Base-by-base conservation (phyloP, 2,329 filamentous ascomycete genomes). In the Aspergillus melleus region DNA sequence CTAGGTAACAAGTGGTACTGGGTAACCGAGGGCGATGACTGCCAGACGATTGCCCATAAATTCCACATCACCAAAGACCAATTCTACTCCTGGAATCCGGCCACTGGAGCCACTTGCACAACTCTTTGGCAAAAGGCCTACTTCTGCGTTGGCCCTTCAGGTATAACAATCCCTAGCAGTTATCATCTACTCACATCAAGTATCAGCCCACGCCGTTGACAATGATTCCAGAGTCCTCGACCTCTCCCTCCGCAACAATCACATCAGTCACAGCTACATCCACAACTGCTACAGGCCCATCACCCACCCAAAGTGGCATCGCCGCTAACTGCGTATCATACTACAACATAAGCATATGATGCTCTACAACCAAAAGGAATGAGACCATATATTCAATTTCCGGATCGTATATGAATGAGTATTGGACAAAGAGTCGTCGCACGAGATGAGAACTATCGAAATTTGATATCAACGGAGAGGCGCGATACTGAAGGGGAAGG, bases 291-390 rank as follows among this genome's bases (percentile, higher is more conserved):
- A 57, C 60, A 24, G 54, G 30, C 12, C 63, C 62, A 2, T 60
- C 39, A 6, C 65, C 65, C 3, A 66, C 57, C 22, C 62, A 66
- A 26, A 44, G 55, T 8, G 62, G 65, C 1, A 58, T 64, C 16
- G 52, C 52, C 26, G 32, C 42, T 11, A 53, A 61, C 55, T 64
- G 64, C 54, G 46, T 46, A 4, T 54, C 58, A 22, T 67, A 62
- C 56, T 66, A 67, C 49, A 30, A 63, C 32, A 64, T 60, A 22
- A 22, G 22, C 22, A 22, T 22, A 22, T 22, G 22, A 22, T 22
- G 22, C 22, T 22, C 22, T 22, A 22, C 22, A 2, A 22, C 2
- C 2, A 22, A 22, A 22, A 22, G 22, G 22, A 22, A 22, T 22
- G 22, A 22, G 22, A 22, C 22, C 22, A 22, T 22, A 22, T 22